Base-by-base conservation (phyloP, 2,329 filamentous ascomycete genomes). In the Aspergillus awamori region DNA sequence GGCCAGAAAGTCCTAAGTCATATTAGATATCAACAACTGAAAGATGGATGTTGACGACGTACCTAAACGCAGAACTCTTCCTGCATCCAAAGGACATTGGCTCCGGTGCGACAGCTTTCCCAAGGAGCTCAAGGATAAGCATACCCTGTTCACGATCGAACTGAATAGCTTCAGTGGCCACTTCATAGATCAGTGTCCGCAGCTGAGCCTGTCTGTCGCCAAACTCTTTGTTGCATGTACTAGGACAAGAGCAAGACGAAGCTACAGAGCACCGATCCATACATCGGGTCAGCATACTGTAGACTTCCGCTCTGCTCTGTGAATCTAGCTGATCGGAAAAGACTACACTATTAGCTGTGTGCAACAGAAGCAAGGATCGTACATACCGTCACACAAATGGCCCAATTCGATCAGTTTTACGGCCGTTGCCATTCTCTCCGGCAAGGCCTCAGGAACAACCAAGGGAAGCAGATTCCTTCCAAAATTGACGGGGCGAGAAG, bases 111-210 rank as follows among this genome's bases (percentile, higher is more conserved):
- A 56, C 28, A 13, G 39, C 8, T 17, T 47, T 43, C 39, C 53
- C 10, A n/a, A 45, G 45, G 7, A 56, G 39, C 10, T 56, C 39
- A 2, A 47, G 8, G 2, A 56, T 17, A 24, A 45, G 53, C 17
- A 56, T 45, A 6, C 53, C 53, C 8, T 56, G 39, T 41, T 56
- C 53, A 13, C 53, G 43, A 8, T 56, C 53, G 2, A 33, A 24
- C 10, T 45, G 53, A 11, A 30, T 20, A 13, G 43, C 15, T 2
- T 56, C 28, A n/a, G 39, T 15, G 7, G 45, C 26, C 7, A 38
- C 39, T 17, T 56, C 53, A 3, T 24, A 45, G 0, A 45, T 33
- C 2, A 56, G 11, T 13, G 17, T 17, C 15, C 30, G 39, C 6
- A 56, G 24, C 22, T 43, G 53, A 8, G 38, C 24, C 11, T 56